These are phyloP conservation scores for Leucosporidium creatinivorum DNA, from an alignment of 768 basidiomycete species.

Conservation along the genomic window DNA sequence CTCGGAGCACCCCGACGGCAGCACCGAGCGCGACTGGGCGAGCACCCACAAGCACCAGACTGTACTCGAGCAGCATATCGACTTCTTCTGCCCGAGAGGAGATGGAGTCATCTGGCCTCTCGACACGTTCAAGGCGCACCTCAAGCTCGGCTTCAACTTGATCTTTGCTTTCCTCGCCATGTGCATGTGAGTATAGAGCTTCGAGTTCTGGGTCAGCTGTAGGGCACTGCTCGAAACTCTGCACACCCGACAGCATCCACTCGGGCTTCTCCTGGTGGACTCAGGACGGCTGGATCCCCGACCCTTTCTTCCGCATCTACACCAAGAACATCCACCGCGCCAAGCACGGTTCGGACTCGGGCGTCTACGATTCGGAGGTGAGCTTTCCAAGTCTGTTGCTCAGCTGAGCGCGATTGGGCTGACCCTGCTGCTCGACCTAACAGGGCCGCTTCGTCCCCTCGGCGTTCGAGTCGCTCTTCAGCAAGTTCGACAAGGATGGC, in stretches of 20 bases:
- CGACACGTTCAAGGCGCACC: constrained; percentile 47
- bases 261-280: constrained; percentile 41
- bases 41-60: constrained; percentile 14
- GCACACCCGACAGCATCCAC: constrained; percentile 38
- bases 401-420: background rate
- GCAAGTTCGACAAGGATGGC: constrained; percentile 37
- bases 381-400: background rate
- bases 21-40: constrained; percentile 19
- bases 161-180: constrained; percentile 42
- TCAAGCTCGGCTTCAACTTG: constrained; percentile 46
- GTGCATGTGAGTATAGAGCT: constrained; percentile 32
- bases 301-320: constrained; percentile 47
- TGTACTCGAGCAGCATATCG: constrained; percentile 23
- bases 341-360: constrained; percentile 49
- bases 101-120: constrained; percentile 49
- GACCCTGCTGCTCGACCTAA: background rate
- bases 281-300: constrained; percentile 43
- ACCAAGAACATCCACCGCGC: constrained; percentile 42
- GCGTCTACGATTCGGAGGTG: constrained; percentile 41
- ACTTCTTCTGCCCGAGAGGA: constrained; percentile 7
- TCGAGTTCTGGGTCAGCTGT: background rate
- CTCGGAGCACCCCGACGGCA: constrained; percentile 20
- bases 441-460: constrained; percentile 47
- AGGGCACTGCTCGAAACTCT: background rate
- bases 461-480: constrained; percentile 48